A percentile compares a stretch with the other conserved stretches of the same genome.
Evolutionary conservation across 441 rosid genomes (phyloP).

Genomic region (Euphorbia corollata): DNA sequence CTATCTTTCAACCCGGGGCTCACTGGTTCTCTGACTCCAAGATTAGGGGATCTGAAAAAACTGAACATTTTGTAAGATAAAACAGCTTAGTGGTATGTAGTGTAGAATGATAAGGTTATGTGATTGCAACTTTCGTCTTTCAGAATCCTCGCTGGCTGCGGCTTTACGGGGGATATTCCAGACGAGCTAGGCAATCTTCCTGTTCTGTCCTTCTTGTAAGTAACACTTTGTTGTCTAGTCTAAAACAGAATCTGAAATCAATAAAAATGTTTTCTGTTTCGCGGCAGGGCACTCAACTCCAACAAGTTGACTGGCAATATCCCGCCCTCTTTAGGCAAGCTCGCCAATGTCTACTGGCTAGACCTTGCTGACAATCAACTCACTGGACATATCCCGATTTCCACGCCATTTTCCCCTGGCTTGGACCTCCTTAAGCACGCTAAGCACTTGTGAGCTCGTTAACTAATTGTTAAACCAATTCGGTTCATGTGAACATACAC

Average conservation of each 20-base stretch:
- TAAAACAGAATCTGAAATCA: too few relatives aligned
- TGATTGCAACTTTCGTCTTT: conserved; percentile 20
- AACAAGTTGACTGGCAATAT: conserved; percentile 74
- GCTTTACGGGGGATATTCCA: conserved; percentile 77
- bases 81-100: too few relatives aligned
- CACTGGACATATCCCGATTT: conserved; percentile 74
- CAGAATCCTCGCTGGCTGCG: conserved; percentile 81
- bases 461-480: not conserved
- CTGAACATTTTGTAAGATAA: conserved; percentile 63
- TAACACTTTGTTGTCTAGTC: too few relatives aligned
- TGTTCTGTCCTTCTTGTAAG: conserved; percentile 89
- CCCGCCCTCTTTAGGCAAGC: conserved; percentile 73
- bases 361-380: conserved; percentile 88
- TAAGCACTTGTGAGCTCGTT: conserved; percentile 73
- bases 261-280: too few relatives aligned
- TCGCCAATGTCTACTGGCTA: conserved; percentile 79
- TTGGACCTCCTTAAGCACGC: conserved; percentile 72
- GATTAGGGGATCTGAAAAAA: conserved; percentile 63
- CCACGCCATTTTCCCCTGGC: conserved; percentile 52
- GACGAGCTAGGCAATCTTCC: conserved; percentile 65
- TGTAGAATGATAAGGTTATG: too few relatives aligned
- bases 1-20: conserved; percentile 71
- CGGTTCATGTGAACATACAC: too few relatives aligned
- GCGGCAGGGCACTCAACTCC: conserved; percentile 76
- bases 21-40: conserved; percentile 60